Evolutionary conservation across 1,284 basidiomycete genomes (phyloP).

Genomic region (Coniferiporia sulphurascens): DNA sequence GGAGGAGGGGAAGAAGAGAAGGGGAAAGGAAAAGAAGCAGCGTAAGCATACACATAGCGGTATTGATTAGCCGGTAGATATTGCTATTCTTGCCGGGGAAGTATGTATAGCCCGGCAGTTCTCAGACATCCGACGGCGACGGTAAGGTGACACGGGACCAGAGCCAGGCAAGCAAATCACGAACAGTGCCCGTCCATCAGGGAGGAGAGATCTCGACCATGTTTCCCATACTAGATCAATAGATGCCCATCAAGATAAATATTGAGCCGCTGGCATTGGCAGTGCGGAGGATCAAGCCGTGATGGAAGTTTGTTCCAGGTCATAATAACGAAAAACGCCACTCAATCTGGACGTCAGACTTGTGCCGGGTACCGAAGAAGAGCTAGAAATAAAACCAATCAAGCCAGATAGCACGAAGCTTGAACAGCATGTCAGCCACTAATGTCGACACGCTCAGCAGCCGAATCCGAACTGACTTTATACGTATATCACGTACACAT

Average conservation of each 20-base stretch:
- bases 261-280: background rate
- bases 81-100: background rate
- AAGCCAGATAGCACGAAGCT: no score
- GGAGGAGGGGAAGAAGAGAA: background rate
- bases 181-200: no score
- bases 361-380: no score
- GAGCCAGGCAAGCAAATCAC: no score
- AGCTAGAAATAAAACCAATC: no score
- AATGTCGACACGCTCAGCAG: no score
- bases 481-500: background rate
- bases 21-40: background rate
- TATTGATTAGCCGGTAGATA: background rate
- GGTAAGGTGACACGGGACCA: background rate
- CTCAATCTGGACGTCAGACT: background rate
- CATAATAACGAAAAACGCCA: background rate
- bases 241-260: background rate
- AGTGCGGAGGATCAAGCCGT: background rate
- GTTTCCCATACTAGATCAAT: no score
- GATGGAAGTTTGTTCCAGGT: background rate
- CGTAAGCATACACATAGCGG: background rate
- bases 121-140: background rate
- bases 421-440: no score
- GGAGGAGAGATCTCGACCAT: no score
- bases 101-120: background rate
- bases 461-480: no score